Evolutionary conservation across 2,329 filamentous ascomycete species (phyloP).

Genomic region (Graphilbum fragrans): DNA sequence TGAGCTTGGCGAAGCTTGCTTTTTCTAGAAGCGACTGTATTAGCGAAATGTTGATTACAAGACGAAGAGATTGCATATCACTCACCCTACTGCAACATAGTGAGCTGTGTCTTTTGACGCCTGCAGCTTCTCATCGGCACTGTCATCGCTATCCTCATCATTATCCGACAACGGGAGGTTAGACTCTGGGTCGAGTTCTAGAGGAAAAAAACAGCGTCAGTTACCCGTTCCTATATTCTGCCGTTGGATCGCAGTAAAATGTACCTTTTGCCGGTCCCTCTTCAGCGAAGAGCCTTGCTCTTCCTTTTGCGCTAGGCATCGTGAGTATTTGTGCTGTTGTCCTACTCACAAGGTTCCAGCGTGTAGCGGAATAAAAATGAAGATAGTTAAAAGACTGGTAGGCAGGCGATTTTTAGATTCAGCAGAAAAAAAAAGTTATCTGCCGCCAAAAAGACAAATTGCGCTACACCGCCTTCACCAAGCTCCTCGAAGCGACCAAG

Average conservation of each 20-base stretch:
- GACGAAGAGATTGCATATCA: slow-evolving; percentile 4
- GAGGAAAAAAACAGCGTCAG: background rate
- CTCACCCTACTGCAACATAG: slow-evolving; percentile 64
- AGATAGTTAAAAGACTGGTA: slow-evolving; percentile 1
- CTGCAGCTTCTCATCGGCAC: slow-evolving; percentile 28
- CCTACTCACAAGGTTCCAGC: background rate
- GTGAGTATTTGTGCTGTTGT: slow-evolving; percentile 10
- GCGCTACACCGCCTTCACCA: slow-evolving; percentile 1
- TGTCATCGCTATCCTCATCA: slow-evolving; percentile 38
- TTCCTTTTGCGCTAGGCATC: slow-evolving; percentile 40
- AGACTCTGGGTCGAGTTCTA: slow-evolving; percentile 75
- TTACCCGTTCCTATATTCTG: background rate
- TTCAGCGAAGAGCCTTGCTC: slow-evolving; percentile 49
- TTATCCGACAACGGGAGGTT: slow-evolving; percentile 41
- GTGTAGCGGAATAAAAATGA: too few relatives aligned
- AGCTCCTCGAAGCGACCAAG: too few relatives aligned
- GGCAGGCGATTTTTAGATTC: slow-evolving; percentile 7
- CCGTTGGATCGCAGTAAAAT: background rate
- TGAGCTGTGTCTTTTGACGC: slow-evolving; percentile 65
- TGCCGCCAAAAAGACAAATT: slow-evolving; percentile 2
- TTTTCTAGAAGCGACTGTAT: slow-evolving; percentile 37
- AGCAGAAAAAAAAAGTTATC: background rate
- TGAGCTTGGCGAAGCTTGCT: slow-evolving; percentile 72
- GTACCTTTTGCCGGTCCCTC: slow-evolving; percentile 51
- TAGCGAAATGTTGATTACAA: background rate